Evolutionary conservation across 345 rosid genomes (phyloP).

Genomic region (Schrenkiella parvula): DNA sequence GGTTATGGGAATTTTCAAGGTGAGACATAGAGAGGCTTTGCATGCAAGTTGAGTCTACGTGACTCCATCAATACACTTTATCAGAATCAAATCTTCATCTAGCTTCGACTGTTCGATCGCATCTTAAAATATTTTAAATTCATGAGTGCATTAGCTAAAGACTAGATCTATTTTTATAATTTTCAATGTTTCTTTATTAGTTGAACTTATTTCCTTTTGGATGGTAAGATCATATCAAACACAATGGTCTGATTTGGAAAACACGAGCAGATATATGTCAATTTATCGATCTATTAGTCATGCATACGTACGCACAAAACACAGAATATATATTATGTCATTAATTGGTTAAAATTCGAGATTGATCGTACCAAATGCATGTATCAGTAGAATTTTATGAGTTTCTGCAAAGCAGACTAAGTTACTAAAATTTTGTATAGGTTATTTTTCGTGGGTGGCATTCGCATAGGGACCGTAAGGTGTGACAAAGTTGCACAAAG

Average conservation of each 20-base stretch:
- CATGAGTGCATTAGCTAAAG: constrained; percentile 1
- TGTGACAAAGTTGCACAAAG: not conserved
- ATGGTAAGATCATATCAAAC: not conserved
- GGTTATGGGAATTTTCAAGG: not conserved
- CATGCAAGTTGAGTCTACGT: constrained; percentile 16
- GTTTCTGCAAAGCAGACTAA: not conserved
- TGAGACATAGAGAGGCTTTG: not conserved
- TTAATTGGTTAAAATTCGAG: not conserved
- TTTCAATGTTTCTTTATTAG: not conserved
- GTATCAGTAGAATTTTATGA: not conserved
- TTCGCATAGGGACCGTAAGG: not conserved
- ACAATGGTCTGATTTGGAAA: not conserved
- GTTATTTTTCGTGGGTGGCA: not conserved
- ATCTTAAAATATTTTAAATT: not conserved
- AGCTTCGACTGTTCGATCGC: constrained; percentile 11
- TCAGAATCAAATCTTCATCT: constrained; percentile 20
- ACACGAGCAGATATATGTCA: not conserved
- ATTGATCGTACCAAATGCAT: not conserved
- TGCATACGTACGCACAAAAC: not conserved
- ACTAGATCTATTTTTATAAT: not conserved
- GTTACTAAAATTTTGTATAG: not conserved
- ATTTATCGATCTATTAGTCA: not conserved
- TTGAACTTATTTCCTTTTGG: not conserved
- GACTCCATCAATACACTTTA: constrained; percentile 7
- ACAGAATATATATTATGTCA: not conserved